phyloP scores from a whole-genome alignment of 805 yeast genomes.

The Candida insectorum region DNA sequence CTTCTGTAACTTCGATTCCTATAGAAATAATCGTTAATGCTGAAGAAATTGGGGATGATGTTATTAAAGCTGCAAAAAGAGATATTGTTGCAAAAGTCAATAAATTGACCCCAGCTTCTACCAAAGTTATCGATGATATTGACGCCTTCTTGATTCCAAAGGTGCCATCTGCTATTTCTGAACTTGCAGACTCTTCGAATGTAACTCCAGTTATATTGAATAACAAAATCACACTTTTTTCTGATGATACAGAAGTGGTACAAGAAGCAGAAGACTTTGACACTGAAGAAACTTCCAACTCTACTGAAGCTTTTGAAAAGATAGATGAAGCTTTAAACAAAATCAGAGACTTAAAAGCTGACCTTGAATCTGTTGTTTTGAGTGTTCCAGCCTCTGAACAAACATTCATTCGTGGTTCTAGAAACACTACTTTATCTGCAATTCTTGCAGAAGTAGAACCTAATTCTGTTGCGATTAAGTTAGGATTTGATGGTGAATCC shows the following conservation, averaged over 20 bases:
- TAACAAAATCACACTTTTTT: slow-evolving; percentile 50
- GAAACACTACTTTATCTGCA: slow-evolving; percentile 52
- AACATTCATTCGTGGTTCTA: slow-evolving; percentile 57
- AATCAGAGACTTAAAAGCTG: slow-evolving; percentile 56
- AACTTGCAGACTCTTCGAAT: slow-evolving; percentile 42
- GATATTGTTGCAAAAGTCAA: slow-evolving; percentile 73
- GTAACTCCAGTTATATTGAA: slow-evolving; percentile 63
- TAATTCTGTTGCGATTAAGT: slow-evolving; percentile 43
- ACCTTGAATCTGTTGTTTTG: slow-evolving; percentile 50
- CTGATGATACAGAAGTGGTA: neutral
- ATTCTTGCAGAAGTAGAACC: slow-evolving; percentile 36
- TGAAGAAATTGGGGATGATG: slow-evolving; percentile 43
- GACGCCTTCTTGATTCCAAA: slow-evolving; percentile 55
- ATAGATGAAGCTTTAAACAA: slow-evolving; percentile 54
- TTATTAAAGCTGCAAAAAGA: slow-evolving; percentile 54
- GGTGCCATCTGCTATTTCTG: slow-evolving; percentile 39
- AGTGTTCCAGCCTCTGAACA: slow-evolving; percentile 55
- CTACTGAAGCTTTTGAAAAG: slow-evolving; percentile 54
- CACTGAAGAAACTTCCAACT: slow-evolving; percentile 67
- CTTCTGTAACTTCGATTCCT: slow-evolving; percentile 41
- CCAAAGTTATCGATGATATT: slow-evolving; percentile 58
- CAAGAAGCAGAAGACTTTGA: slow-evolving; percentile 29
- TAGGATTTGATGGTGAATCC: slow-evolving; percentile 37
- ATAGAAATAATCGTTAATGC: slow-evolving; percentile 58
- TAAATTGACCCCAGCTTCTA: slow-evolving; percentile 62